Conservation (phyloP, 306 rosid species). For the Dryas octopetala region DNA sequence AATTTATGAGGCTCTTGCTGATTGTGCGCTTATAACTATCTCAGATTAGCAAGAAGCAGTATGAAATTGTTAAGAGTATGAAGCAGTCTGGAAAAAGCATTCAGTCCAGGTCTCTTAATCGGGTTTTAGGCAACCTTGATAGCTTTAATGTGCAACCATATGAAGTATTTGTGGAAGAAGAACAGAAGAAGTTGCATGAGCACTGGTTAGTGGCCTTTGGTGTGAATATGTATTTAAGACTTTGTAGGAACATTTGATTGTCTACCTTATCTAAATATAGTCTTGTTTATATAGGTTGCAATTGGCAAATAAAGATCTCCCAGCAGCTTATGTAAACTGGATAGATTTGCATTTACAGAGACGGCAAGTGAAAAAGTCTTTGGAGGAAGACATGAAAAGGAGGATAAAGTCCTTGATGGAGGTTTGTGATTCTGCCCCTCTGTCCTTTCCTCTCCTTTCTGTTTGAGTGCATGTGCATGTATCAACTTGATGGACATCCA, state of each 20-base stretch:
- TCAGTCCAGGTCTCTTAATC: constrained; percentile 74
- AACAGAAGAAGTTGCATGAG: constrained; percentile 77
- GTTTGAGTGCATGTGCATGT: constrained; percentile 19
- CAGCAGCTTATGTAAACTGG: constrained; percentile 64
- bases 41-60: constrained; percentile 92
- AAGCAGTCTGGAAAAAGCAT: constrained; percentile 80
- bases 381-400: constrained; percentile 59
- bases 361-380: constrained; percentile 40
- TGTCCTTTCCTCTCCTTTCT: constrained; percentile 10
- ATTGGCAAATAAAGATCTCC: constrained; percentile 69
- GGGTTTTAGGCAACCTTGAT: constrained; percentile 76
- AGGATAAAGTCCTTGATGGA: constrained; percentile 37
- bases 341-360: constrained; percentile 49
- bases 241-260: background rate
- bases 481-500: constrained; percentile 19
- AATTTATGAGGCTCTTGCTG: constrained; percentile 19
- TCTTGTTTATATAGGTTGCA: constrained; percentile 62
- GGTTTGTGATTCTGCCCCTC: constrained; percentile 48
- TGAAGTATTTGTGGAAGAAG: constrained; percentile 77
- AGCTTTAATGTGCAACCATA: constrained; percentile 79
- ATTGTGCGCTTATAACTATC: constrained; percentile 32
- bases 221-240: constrained; percentile 13
- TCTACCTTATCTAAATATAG: constrained; percentile 15
- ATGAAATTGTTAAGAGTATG: constrained; percentile 86
- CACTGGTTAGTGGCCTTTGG: constrained; percentile 71